Conservation (phyloP, 805 yeast genomes). For the Hanseniaspora singularis region DNA sequence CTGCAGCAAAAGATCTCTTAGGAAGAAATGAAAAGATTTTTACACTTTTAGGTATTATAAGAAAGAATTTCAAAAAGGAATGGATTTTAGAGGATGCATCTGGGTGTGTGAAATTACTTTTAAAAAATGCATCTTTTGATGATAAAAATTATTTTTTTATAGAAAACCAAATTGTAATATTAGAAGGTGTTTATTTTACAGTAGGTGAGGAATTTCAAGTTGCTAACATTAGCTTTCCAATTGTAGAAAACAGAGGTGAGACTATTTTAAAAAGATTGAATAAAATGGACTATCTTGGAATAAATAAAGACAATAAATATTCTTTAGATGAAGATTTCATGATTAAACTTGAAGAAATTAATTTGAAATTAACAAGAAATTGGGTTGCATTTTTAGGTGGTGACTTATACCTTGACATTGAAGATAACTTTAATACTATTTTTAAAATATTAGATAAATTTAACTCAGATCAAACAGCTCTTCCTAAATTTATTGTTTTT, state of each 20-base stretch:
- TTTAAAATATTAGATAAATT: conserved; percentile 47
- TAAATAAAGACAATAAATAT: conserved; percentile 40
- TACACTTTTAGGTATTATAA: conserved; percentile 63
- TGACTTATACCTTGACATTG: conserved; percentile 54
- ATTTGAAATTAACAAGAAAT: conserved; percentile 44
- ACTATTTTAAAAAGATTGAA: conserved; percentile 36
- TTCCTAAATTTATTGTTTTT: conserved; percentile 60
- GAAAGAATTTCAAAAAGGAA: conserved; percentile 50
- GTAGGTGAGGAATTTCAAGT: conserved; percentile 60
- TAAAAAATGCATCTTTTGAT: conserved; percentile 37
- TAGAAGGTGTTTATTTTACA: conserved; percentile 74
- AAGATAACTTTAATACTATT: conserved; percentile 48
- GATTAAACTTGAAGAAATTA: conserved; percentile 43
- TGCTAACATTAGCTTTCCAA: conserved; percentile 72
- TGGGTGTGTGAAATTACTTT: conserved; percentile 39
- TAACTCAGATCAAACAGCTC: conserved; percentile 33
- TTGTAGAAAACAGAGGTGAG: conserved; percentile 60
- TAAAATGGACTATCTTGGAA: conserved; percentile 68
- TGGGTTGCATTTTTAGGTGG: conserved; percentile 63
- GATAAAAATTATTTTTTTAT: conserved; percentile 47
- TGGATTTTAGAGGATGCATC: conserved; percentile 72
- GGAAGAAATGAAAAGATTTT: conserved; percentile 76
- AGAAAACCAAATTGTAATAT: conserved; percentile 66
- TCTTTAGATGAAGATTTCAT: conserved; percentile 53
- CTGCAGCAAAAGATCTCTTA: conserved; percentile 67